Evolutionary conservation across 106 monocot species (phyloP).

Genomic region (Apostasia shenzhenica): DNA sequence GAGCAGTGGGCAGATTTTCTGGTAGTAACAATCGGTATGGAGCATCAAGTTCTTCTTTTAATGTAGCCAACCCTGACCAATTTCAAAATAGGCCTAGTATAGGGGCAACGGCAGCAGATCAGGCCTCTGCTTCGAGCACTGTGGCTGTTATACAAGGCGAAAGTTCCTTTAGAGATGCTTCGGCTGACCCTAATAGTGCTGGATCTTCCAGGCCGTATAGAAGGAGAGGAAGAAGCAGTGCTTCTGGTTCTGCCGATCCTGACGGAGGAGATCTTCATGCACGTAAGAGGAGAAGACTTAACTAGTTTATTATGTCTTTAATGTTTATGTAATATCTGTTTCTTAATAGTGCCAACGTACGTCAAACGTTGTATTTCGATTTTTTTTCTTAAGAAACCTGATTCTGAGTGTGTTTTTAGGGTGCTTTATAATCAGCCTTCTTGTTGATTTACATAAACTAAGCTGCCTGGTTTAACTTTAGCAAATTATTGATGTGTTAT

Average conservation of each 20-base stretch:
- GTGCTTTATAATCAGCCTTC: too few species aligned
- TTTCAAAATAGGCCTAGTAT: conserved; percentile 12
- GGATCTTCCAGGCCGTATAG: conserved; percentile 63
- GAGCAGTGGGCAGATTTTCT: conserved; percentile 41
- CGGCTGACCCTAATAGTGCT: conserved; percentile 53
- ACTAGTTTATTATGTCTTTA: conserved; percentile 16
- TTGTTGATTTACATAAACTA: too few species aligned
- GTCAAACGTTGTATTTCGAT: neutral
- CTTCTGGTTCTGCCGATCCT: conserved; percentile 37
- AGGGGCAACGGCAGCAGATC: conserved; percentile 37
- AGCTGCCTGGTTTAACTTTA: too few species aligned
- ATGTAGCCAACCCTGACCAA: conserved; percentile 24
- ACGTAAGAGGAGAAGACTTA: conserved; percentile 64
- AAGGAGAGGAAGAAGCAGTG: conserved; percentile 44
- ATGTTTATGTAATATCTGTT: conserved; percentile 5
- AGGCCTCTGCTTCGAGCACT: conserved; percentile 75
- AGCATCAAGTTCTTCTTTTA: conserved; percentile 30
- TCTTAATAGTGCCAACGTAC: neutral
- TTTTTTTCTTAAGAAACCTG: neutral
- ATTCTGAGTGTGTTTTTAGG: neutral
- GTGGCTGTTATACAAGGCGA: conserved; percentile 78
- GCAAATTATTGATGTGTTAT: too few species aligned
- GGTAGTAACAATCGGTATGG: conserved; percentile 18
- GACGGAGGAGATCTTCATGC: conserved; percentile 51
- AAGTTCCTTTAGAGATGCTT: conserved; percentile 21